Base-by-base conservation (phyloP, 345 rosid species). In the Eucalyptus tenuipes region DNA sequence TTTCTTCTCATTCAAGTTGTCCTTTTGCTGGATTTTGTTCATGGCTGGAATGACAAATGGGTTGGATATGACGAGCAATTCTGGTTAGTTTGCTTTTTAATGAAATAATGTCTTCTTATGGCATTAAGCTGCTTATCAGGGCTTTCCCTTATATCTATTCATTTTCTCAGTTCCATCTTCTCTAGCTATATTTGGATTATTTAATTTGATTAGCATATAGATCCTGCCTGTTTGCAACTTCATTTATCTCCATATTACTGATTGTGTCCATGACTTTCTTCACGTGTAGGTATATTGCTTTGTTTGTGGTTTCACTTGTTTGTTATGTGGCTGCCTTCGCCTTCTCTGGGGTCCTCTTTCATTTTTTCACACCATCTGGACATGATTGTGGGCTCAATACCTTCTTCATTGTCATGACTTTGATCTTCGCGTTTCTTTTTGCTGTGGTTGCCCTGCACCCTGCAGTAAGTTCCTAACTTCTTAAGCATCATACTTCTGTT, bases 41-140 rank as follows among this genome's bases (percentile, higher is more conserved):
- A 95, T 89, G 97, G 99, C 86, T 98, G 99, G 99, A 98, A 98
- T 95, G 99, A 98, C 92, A 97, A 95, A 85, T 98, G 99, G 99
- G 99, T 96, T 91, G 98, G 97, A 91, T 98, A 98, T 59, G 96
- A 94, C 45, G 99, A 98, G 91, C 97, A 95, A 94, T 98, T 98
- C 93, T 98, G 99, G 99, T 98, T 88, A 94, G 99, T 94, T 20
- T 80, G 6, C 45, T 44, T 87, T 25, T 37, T 44, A 75, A 8
- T 24, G 40, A 52, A 52, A 16, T 12, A 8, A 75, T 49, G 29
- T 75, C 57, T 75, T 66, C 29, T 18, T 50, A 37, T 68, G 53
- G 87, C 5, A 40, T 85, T 85, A 13, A 49, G 37, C 29, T n/a
- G 45, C 20, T 86, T 40, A 33, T 86, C 66, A 52, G 24, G 87